A percentile compares a stretch with the other conserved stretches of the same genome.
These are phyloP conservation scores for Colletotrichum sp. DNA, from an alignment of 2,329 filamentous ascomycete species.

Conservation along the genomic window DNA sequence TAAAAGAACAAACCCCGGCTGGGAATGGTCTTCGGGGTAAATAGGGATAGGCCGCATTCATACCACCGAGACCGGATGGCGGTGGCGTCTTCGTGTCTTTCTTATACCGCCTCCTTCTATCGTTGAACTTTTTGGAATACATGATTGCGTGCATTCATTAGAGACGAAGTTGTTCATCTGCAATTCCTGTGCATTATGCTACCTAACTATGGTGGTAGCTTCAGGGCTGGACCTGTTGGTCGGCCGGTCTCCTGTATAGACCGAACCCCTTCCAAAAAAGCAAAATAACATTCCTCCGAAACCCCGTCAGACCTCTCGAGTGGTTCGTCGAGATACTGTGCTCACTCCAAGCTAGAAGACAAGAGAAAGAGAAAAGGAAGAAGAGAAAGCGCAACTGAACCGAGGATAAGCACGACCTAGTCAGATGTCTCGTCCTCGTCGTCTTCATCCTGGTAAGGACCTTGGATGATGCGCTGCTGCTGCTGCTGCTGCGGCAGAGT, in stretches of 20 bases:
- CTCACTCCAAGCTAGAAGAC: background rate
- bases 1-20: slow-evolving; percentile 3
- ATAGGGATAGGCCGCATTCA: slow-evolving; percentile 8
- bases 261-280: background rate
- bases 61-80: slow-evolving; percentile 2
- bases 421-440: background rate
- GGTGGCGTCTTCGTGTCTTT: slow-evolving; percentile 14
- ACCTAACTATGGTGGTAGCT: background rate
- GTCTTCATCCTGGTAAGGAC: background rate
- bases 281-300: background rate
- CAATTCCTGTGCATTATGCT: background rate
- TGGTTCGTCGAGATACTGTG: background rate
- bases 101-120: slow-evolving; percentile 11
- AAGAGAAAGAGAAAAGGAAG: background rate
- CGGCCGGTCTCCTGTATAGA: background rate
- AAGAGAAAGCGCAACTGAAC: background rate
- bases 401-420: background rate
- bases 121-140: slow-evolving; percentile 11
- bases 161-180: background rate
- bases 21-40: background rate
- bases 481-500: background rate
- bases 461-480: background rate
- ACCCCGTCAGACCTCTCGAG: background rate
- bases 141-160: background rate
- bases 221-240: background rate